A percentile compares a stretch with the other conserved stretches of the same genome.
These are phyloP conservation scores for Nakazawaea populi DNA, from an alignment of 805 yeast genomes.

Conservation along the genomic window DNA sequence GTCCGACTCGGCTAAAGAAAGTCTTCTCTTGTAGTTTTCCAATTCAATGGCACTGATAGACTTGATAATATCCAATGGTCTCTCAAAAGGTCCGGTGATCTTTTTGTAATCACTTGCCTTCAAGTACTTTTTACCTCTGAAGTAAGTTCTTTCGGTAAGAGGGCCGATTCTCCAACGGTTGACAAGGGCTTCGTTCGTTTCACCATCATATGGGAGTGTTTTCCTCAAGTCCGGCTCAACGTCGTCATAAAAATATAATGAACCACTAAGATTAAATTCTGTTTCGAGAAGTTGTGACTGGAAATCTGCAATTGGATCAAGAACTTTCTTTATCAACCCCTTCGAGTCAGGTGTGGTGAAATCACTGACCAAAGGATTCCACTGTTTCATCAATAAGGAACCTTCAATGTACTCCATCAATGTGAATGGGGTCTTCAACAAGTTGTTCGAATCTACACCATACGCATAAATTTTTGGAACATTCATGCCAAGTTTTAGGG, in stretches of 20 bases:
- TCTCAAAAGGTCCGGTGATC: constrained; percentile 75
- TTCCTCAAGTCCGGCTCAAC: constrained; percentile 38
- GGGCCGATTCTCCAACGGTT: constrained; percentile 90
- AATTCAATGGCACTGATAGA: constrained; percentile 64
- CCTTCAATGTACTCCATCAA: constrained; percentile 79
- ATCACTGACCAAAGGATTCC: constrained; percentile 80
- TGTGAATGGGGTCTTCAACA: constrained; percentile 68
- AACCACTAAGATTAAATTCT: constrained; percentile 71
- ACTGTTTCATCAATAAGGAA: constrained; percentile 74
- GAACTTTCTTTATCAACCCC: constrained; percentile 48
- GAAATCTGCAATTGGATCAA: constrained; percentile 69
- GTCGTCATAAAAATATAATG: constrained; percentile 75
- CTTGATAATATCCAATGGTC: constrained; percentile 57
- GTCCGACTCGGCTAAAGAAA: constrained; percentile 50
- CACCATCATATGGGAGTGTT: constrained; percentile 54
- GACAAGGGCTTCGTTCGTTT: constrained; percentile 43
- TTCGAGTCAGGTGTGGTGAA: constrained; percentile 44
- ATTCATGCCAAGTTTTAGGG: constrained; percentile 53
- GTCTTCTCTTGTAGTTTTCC: constrained; percentile 49
- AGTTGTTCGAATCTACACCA: constrained; percentile 56
- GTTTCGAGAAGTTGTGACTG: constrained; percentile 48
- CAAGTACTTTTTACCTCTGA: constrained; percentile 58
- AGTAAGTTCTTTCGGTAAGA: constrained; percentile 71
- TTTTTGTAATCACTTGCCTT: constrained; percentile 42
- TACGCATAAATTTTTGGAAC: constrained; percentile 73